Conservation (phyloP, 2,329 filamentous ascomycete species). For the Colletotrichum sp. region DNA sequence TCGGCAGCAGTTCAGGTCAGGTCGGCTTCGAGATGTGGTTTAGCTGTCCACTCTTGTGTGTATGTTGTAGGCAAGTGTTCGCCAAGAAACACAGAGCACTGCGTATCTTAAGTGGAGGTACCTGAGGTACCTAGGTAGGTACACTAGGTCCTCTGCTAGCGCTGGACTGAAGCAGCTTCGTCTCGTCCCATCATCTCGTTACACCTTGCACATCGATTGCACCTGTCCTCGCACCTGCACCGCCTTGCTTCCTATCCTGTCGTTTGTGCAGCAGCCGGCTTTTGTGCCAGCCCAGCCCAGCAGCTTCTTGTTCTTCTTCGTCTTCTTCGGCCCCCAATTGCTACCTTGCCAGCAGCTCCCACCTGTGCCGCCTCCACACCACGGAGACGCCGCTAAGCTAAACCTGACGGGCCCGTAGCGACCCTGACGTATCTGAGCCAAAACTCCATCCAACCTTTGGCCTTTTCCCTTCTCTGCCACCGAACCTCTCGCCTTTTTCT, state of each 20-base stretch:
- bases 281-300: neutral
- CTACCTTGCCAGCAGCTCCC: neutral
- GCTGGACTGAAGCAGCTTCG: neutral
- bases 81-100: neutral
- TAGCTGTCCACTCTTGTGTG: neutral
- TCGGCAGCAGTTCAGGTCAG: neutral
- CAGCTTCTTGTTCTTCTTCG: neutral
- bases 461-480: neutral
- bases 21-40: neutral
- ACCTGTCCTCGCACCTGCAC: neutral
- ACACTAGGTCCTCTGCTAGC: neutral
- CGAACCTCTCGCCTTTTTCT: conserved; percentile 14
- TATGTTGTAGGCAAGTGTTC: neutral
- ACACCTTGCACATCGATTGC: neutral
- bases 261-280: neutral
- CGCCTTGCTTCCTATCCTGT: neutral
- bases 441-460: conserved; percentile 14
- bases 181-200: neutral
- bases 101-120: neutral
- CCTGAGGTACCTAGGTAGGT: neutral
- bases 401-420: neutral
- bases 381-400: conserved; percentile 1
- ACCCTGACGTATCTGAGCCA: conserved; percentile 7
- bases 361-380: neutral
- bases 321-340: neutral